A percentile compares a stretch with the other conserved stretches of the same genome.
Evolutionary conservation across 495 filamentous ascomycete species (phyloP).

Genomic region (Trichocladium uniseriatum): DNA sequence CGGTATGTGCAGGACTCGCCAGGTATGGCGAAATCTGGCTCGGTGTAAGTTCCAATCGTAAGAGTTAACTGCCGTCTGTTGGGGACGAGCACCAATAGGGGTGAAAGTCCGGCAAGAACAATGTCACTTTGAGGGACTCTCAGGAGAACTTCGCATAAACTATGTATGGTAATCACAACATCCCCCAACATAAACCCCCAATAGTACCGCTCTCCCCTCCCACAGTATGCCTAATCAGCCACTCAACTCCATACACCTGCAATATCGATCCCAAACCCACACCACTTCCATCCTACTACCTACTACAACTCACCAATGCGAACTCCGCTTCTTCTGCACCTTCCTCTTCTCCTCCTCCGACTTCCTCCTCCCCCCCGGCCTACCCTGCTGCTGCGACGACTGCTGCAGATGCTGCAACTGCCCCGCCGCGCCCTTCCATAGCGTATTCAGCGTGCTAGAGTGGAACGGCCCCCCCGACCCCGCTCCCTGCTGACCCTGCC

Average conservation of each 20-base stretch:
- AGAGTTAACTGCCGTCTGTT: too few species aligned
- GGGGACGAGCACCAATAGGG: too few species aligned
- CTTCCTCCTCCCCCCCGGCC: conserved; percentile 13
- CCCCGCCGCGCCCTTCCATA: conserved; percentile 22
- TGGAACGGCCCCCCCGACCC: conserved; percentile 19
- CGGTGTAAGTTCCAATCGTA: too few species aligned
- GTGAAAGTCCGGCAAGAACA: too few species aligned
- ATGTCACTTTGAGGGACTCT: too few species aligned
- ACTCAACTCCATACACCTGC: neutral
- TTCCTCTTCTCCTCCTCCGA: conserved; percentile 26
- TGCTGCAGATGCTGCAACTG: conserved; percentile 9
- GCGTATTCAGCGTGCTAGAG: conserved; percentile 15
- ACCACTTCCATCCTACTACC: neutral
- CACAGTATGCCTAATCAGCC: too few species aligned
- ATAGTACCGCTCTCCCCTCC: too few species aligned
- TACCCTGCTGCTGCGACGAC: conserved; percentile 4
- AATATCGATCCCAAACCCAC: neutral
- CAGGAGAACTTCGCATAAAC: too few species aligned
- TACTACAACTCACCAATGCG: conserved; percentile 25
- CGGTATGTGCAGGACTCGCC: too few species aligned
- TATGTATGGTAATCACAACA: too few species aligned
- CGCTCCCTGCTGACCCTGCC: neutral
- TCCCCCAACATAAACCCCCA: too few species aligned
- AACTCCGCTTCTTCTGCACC: conserved; percentile 39
- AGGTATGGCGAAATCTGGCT: too few species aligned